Base-by-base conservation (phyloP, 2,329 filamentous ascomycete species). In the Fusarium odoratissimum region DNA sequence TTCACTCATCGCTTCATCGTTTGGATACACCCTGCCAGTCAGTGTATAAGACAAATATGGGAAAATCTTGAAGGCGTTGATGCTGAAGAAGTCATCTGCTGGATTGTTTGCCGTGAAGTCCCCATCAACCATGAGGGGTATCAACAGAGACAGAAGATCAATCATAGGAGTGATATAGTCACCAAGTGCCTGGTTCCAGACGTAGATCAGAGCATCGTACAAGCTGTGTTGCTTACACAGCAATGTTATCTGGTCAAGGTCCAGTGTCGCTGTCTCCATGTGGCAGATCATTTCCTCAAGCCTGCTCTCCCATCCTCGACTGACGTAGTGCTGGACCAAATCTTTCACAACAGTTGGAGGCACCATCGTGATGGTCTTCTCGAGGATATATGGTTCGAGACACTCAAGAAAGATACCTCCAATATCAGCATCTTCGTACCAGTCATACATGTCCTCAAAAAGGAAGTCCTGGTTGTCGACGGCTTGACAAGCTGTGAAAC, bases 231-330 rank as follows among this genome's bases (percentile, higher is more conserved):
- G 92, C 80, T 96, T 97, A 86, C 96, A 99, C 30, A 99, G 86
- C 17, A 89, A 88, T 1, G 95, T 98, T 64, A 97, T 91, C 81
- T 98, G 94, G 79, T 99, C 95, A 74, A 99, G 91, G 79, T 99
- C 97, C 79, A 99, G 91, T 0, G 95, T 97, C 19, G 90, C 86
- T 3, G 95, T 97, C 76, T 97, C 92, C 83, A 99, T 92, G 72
- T 95, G 92, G 80, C 95, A 98, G 37, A 99, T 93, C 81, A 98
- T 92, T 82, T 98, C 95, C 82, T 99, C 97, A 12, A 99, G 86
- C 16, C 92, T 91, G 68, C 89, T 89, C 75, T 95, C 92, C 76
- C 92, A 90, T 51, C 93, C 93, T 68, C 91, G 92, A 42, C 86
- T 87, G 23, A 95, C 92, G 79, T 93, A 98, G 79, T 97, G 90